Evolutionary conservation across 1,284 basidiomycete genomes (phyloP).

Genomic region (Exobasidium rhododendri): DNA sequence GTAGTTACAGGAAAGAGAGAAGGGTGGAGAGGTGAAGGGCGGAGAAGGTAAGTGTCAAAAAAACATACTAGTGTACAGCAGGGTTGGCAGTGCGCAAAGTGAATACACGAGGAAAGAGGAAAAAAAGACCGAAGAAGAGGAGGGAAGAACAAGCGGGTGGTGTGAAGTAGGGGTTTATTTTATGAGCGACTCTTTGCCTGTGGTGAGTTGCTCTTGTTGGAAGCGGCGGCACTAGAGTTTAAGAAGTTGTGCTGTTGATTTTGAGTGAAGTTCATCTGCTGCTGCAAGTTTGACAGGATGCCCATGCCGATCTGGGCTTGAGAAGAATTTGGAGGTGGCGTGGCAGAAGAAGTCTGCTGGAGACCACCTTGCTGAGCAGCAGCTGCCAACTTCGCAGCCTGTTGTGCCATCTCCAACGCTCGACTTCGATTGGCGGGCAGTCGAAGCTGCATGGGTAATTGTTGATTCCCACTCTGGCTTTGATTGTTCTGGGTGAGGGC

Average conservation of each 20-base stretch:
- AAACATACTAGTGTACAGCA: too few species aligned
- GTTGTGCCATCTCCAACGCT: conserved; percentile 35
- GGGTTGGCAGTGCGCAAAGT: too few species aligned
- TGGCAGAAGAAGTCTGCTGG: background rate
- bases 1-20: background rate
- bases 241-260: conserved; percentile 8
- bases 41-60: too few species aligned
- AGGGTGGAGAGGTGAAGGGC: too few species aligned
- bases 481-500: conserved; percentile 4
- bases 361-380: conserved; percentile 1
- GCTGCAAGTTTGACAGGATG: conserved; percentile 22
- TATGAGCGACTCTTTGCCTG: background rate
- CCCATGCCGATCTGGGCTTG: conserved; percentile 22
- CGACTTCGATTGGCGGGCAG: conserved; percentile 33
- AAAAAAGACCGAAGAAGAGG: conserved; percentile 1
- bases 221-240: background rate
- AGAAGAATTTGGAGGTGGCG: background rate
- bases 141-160: background rate
- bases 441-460: conserved; percentile 23
- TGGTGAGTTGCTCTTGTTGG: background rate
- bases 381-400: conserved; percentile 25
- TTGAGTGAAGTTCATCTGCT: conserved; percentile 12
- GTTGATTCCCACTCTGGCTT: conserved; percentile 13
- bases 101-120: background rate
- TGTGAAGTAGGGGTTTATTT: too few species aligned